These are phyloP conservation scores for Cladosporium sp. DNA, from an alignment of 2,329 filamentous ascomycete species.

Conservation along the genomic window DNA sequence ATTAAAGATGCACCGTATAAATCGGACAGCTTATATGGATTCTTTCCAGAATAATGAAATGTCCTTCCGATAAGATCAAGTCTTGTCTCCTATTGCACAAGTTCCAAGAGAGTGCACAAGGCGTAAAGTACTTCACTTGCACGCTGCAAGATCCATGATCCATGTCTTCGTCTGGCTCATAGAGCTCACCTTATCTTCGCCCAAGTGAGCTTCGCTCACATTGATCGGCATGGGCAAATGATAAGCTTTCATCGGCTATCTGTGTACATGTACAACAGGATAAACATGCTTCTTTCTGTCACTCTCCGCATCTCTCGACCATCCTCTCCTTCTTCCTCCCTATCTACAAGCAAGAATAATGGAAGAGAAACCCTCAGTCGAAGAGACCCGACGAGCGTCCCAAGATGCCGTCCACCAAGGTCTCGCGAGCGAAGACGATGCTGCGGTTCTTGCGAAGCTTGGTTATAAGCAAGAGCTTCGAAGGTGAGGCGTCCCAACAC, in stretches of 20 bases:
- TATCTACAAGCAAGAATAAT: neutral
- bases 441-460: slow-evolving; percentile 33
- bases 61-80: too few relatives aligned
- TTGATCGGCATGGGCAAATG: neutral
- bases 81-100: too few relatives aligned
- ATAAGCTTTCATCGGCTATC: slow-evolving; percentile 10
- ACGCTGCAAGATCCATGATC: too few relatives aligned
- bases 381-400: slow-evolving; percentile 2
- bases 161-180: too few relatives aligned
- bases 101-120: too few relatives aligned
- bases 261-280: neutral
- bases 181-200: slow-evolving; percentile 8
- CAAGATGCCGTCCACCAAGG: slow-evolving; percentile 19
- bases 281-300: neutral
- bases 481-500: slow-evolving; percentile 15
- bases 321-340: neutral
- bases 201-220: too few relatives aligned
- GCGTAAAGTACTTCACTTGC: too few relatives aligned
- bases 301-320: neutral
- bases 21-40: too few relatives aligned
- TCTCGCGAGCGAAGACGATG: slow-evolving; percentile 36
- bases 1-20: too few relatives aligned
- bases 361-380: neutral
- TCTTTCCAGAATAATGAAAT: too few relatives aligned
- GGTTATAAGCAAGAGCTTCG: slow-evolving; percentile 57